A percentile compares a stretch with the other conserved stretches of the same genome.
Evolutionary conservation across 148 eudicot genomes (phyloP).

Genomic region (Suaeda aralocaspica): DNA sequence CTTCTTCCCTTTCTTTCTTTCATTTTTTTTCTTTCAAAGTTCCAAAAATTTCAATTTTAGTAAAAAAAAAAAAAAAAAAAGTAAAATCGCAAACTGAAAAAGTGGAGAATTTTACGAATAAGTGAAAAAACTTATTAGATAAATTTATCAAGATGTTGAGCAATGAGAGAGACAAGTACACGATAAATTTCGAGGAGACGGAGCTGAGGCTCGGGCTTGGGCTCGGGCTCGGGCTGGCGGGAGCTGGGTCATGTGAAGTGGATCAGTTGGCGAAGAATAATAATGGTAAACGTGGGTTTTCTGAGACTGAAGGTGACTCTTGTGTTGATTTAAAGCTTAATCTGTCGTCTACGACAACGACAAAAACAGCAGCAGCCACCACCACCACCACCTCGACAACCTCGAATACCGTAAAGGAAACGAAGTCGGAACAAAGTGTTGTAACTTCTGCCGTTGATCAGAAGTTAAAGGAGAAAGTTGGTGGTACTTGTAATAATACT

Average conservation of each 20-base stretch:
- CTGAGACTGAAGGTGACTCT: slow-evolving; percentile 26
- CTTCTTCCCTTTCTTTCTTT: neutral
- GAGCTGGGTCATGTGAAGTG: slow-evolving; percentile 3
- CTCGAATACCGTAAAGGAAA: neutral
- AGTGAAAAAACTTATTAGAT: too few relatives aligned
- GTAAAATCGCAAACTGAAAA: too few relatives aligned
- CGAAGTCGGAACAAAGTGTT: slow-evolving; percentile 18
- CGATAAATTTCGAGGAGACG: slow-evolving; percentile 45
- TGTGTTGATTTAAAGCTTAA: slow-evolving; percentile 43
- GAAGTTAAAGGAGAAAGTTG: slow-evolving; percentile 27
- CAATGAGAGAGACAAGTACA: slow-evolving; percentile 20
- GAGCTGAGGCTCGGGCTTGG: slow-evolving; percentile 43
- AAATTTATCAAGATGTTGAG: slow-evolving; percentile 21
- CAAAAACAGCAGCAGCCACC: neutral
- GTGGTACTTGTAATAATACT: neutral
- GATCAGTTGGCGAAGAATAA: slow-evolving; percentile 19
- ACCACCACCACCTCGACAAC: neutral
- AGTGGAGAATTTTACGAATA: too few relatives aligned
- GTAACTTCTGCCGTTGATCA: slow-evolving; percentile 9
- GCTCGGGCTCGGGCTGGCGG: slow-evolving; percentile 20
- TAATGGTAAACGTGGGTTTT: slow-evolving; percentile 40
- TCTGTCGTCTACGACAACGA: slow-evolving; percentile 22
- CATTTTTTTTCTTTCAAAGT: neutral
- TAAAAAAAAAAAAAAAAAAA: too few relatives aligned
- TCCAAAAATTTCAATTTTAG: too few relatives aligned